A percentile compares a stretch with the other conserved stretches of the same genome.
Conservation (phyloP, 1,284 basidiomycete genomes). For the Singerocomus rubriflavus region DNA sequence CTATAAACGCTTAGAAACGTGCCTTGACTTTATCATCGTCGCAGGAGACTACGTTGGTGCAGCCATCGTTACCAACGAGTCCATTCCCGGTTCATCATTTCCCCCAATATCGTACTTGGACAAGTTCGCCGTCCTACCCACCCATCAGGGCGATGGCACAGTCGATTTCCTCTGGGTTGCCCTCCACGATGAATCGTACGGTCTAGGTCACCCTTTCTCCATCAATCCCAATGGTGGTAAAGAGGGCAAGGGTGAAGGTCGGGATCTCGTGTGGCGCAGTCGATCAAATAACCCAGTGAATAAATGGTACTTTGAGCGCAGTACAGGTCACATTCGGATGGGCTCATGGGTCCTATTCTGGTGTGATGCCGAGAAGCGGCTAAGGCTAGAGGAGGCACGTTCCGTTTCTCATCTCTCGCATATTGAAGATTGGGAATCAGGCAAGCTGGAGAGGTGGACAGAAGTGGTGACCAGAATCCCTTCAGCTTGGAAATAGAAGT, state of each 20-base stretch:
- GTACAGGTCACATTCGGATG: conserved; percentile 85
- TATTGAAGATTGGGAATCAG: conserved; percentile 80
- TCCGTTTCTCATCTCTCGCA: conserved; percentile 64
- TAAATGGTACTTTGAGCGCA: conserved; percentile 99
- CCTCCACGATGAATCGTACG: conserved; percentile 97
- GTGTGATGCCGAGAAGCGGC: conserved; percentile 92
- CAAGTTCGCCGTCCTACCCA: conserved; percentile 97
- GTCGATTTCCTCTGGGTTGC: conserved; percentile 99
- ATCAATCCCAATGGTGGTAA: conserved; percentile 95
- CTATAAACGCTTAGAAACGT: conserved; percentile 71
- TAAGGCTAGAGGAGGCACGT: conserved; percentile 64
- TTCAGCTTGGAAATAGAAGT: conserved; percentile 66
- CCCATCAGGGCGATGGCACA: conserved; percentile 95
- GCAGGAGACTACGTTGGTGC: conserved; percentile 96
- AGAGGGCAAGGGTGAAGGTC: conserved; percentile 84
- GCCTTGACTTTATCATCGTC: conserved; percentile 91
- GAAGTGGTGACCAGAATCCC: conserved; percentile 74
- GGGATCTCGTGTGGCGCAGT: conserved; percentile 94
- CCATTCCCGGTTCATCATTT: conserved; percentile 33
- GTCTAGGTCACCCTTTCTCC: conserved; percentile 89
- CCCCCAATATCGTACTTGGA: conserved; percentile 88
- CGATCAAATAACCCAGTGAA: conserved; percentile 94
- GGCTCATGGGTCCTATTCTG: conserved; percentile 93
- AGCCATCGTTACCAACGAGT: conserved; percentile 91
- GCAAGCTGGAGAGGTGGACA: conserved; percentile 74